Evolutionary conservation across 176 grass and related monocot species (phyloP), one percentile per base, ranked within the genome.

Genomic region (Oryza glaberrima): DNA sequence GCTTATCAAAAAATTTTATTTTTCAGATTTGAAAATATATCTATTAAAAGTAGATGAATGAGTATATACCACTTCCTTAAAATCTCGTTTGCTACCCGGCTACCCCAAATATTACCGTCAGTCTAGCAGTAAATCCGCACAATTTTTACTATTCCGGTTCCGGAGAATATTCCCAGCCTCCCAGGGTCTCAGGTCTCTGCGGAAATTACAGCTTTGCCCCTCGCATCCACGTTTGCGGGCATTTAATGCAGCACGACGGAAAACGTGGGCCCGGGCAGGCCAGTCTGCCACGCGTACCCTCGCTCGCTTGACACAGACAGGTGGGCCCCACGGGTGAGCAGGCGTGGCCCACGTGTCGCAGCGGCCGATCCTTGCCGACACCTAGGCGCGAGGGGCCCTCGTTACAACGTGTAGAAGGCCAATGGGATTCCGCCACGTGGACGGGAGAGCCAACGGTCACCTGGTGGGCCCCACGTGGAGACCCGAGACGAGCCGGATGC

Each of bases 361-460:
- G 61, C 69, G 2, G 38, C 36, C 66, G 54, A n/a, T 56, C 36
- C 40, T 26, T 60, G 63, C 79, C 61, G 79, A 83, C 74, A 79
- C 80, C 58, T 14, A 10, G 63, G 25, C 6, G 75, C n/a, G 36
- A 16, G 28, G 22, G 6, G 16, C 64, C 4, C 60, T n/a, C 30
- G 30, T 32, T 32, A 73, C 69, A 45, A 19, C 47, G 28, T 49
- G 38, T 20, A 2, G 0, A 1, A 32, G 1, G 2, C 84, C n/a
- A 90, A 52, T 79, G 3, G 16, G 0, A 17, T 2, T 0, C 0
- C 0, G 40, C 40, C 84, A 75, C 84, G 40, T 63, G 5, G 14
- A 14, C 75, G 68, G 68, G 11, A 52, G 32, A 41, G 51, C 81
- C 81, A 90, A 88, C 84, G 83, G 92, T 88, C 81, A 69, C 19